phyloP scores from a whole-genome alignment of 768 basidiomycete genomes.

The Chlorophyllum brunneum region DNA sequence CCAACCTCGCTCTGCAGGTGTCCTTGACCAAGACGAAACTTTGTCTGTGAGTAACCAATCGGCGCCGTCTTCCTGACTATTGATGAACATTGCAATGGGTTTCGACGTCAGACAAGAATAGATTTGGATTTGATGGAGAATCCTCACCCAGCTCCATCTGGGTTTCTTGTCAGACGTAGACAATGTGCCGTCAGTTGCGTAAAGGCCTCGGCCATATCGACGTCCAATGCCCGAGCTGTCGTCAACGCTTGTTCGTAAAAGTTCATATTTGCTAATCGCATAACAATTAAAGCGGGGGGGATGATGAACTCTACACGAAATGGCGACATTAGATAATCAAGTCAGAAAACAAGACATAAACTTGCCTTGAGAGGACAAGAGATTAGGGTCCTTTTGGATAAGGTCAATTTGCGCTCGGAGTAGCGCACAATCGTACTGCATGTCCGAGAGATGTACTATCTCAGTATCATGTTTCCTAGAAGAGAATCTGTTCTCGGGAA shows the following conservation, averaged over 20 bases:
- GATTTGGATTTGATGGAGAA: conserved; percentile 3
- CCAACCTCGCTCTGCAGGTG: conserved; percentile 79
- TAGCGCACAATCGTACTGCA: conserved; percentile 73
- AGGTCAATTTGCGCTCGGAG: conserved; percentile 77
- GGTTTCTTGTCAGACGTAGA: conserved; percentile 64
- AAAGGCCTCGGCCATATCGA: conserved; percentile 89
- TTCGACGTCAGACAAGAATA: conserved; percentile 15
- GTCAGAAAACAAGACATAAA: conserved; percentile 19
- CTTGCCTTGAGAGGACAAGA: conserved; percentile 66
- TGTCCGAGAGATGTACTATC: conserved; percentile 74
- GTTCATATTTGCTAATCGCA: conserved; percentile 73
- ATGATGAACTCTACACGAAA: conserved; percentile 45
- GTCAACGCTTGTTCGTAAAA: conserved; percentile 78
- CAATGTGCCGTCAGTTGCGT: conserved; percentile 74
- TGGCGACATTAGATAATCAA: conserved; percentile 8
- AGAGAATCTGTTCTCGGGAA: conserved; percentile 73
- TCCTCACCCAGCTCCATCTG: conserved; percentile 55
- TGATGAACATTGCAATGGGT: not conserved
- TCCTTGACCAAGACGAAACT: conserved; percentile 80
- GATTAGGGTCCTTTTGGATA: conserved; percentile 58
- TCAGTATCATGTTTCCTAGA: conserved; percentile 66
- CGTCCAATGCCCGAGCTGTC: conserved; percentile 67
- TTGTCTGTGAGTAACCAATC: conserved; percentile 85
- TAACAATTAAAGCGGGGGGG: conserved; percentile 62
- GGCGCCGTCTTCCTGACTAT: conserved; percentile 64